These are phyloP conservation scores for Vitis hybrid DNA, from an alignment of 177 flowering plant genomes.

Conservation along the genomic window DNA sequence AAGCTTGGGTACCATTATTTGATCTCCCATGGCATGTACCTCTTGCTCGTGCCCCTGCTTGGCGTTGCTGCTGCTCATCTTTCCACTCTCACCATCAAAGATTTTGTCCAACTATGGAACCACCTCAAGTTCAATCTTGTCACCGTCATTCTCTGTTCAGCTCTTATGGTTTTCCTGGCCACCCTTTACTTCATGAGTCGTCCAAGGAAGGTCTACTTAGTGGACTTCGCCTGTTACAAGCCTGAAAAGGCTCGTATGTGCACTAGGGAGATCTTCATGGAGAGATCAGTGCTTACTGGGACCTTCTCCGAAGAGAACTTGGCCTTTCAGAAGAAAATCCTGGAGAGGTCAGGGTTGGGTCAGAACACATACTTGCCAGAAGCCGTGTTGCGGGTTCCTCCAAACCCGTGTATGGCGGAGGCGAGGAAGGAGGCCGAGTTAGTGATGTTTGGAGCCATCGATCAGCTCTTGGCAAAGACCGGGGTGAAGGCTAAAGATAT, in stretches of 20 bases:
- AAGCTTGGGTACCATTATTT: conserved; percentile 51
- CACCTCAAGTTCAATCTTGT: conserved; percentile 39
- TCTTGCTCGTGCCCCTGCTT: conserved; percentile 33
- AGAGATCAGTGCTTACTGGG: conserved; percentile 36
- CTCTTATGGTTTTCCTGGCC: conserved; percentile 31
- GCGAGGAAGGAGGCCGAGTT: conserved; percentile 74
- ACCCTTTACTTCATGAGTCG: conserved; percentile 47
- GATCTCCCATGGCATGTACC: conserved; percentile 45
- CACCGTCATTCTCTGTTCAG: conserved; percentile 24
- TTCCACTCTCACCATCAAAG: conserved; percentile 25
- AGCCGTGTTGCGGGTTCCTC: conserved; percentile 53
- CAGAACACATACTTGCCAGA: conserved; percentile 69
- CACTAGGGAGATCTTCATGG: conserved; percentile 56
- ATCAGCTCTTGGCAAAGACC: conserved; percentile 59
- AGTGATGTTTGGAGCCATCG: conserved; percentile 77
- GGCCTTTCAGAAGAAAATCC: conserved; percentile 58
- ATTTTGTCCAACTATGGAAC: conserved; percentile 29
- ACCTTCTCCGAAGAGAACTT: conserved; percentile 58
- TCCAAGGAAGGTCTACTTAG: conserved; percentile 45
- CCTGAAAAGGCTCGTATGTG: conserved; percentile 35
- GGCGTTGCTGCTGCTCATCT: conserved; percentile 30
- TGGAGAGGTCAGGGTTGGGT: conserved; percentile 73
- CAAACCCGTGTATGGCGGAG: conserved; percentile 71
- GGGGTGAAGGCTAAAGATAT: conserved; percentile 72
- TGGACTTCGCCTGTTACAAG: conserved; percentile 72